Percentiles rank a stretch among this genome's conserved stretches.
Conservation (phyloP, 805 yeast genomes). For the Torulaspora franciscae region DNA sequence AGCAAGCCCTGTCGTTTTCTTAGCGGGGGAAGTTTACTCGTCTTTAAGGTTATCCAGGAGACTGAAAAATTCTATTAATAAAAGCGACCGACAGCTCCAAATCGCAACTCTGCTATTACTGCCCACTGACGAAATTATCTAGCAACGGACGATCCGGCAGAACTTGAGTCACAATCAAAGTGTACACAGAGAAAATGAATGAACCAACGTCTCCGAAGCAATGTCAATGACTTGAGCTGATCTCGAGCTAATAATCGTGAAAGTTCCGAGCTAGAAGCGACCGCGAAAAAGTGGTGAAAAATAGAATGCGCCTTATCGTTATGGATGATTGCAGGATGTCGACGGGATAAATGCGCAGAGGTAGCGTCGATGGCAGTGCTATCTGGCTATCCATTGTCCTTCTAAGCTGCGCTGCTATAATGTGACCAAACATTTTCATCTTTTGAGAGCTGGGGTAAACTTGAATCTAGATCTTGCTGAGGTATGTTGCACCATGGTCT, state of each 20-base stretch:
- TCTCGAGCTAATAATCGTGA: conserved; percentile 7
- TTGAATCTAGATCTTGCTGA: conserved; percentile 2
- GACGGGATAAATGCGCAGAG: neutral
- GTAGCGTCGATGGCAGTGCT: neutral
- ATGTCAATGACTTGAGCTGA: neutral
- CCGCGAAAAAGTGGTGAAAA: conserved; percentile 2
- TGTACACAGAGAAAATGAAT: neutral
- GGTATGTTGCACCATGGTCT: conserved; percentile 2
- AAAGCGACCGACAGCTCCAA: conserved; percentile 3
- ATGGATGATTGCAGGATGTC: neutral
- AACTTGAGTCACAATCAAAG: neutral
- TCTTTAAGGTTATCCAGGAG: neutral
- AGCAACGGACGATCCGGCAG: neutral
- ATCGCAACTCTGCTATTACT: neutral
- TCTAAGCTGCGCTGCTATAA: too few species aligned
- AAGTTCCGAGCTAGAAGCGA: conserved; percentile 1
- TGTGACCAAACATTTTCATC: too few species aligned
- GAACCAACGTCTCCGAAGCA: neutral
- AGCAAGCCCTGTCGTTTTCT: neutral
- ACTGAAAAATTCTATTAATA: conserved; percentile 2
- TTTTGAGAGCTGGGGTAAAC: neutral
- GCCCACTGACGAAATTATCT: neutral
- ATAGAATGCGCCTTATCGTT: conserved; percentile 1
- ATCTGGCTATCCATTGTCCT: neutral
- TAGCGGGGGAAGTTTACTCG: neutral